Base-by-base conservation (phyloP, 2,329 filamentous ascomycete genomes). In the Phoma herbarum region DNA sequence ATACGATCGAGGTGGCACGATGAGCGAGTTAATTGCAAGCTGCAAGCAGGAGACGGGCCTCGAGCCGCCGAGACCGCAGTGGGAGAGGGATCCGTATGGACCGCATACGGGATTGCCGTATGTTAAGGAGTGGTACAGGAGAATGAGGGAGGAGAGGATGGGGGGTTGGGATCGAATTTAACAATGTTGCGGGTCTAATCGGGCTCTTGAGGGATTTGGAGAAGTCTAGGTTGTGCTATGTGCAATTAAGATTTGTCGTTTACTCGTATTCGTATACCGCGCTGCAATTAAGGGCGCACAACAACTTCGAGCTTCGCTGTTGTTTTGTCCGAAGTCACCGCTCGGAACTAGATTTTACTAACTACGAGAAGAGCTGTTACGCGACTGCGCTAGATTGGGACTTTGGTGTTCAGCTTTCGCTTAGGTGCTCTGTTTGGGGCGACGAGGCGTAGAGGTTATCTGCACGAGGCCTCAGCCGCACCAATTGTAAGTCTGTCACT, bases 1-100 rank as follows among this genome's bases (percentile, higher is more conserved):
- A 4, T 82, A 81, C 59, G 75, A 83, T 59, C 69, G 80, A 0
- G 81, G 81, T n/a, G 80, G 79, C 2, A 74, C 66, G 0, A 67
- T 83, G 23, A 71, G 74, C 26, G 73, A 78, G 58, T 61, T 83
- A n/a, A 64, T 76, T 28, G 62, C 66, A 9, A 66, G 60, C 0
- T 79, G 73, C 47, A 65, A 80, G 5, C 58, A 73, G 42, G 80
- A 83, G 59, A 83, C 80, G 0, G 81, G 81, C 0, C 60, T 82
- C 35, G 62, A 70, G 42, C 62, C 80, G 0, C 81, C 81, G 2
- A 66, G 56, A 14, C 77, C 79, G 22, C 80, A 80, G 61, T 83
- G 81, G 81, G 75, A 78, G 39, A 70, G 72, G 20, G 72, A 79
- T 35, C 71, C 77, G 0, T 82, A 83, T 69, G 81, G 81, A 0